Evolutionary conservation across 805 yeast species (phyloP), one percentile per base, ranked within the genome.

Genomic region (Dipodascopsis uninucleata): DNA sequence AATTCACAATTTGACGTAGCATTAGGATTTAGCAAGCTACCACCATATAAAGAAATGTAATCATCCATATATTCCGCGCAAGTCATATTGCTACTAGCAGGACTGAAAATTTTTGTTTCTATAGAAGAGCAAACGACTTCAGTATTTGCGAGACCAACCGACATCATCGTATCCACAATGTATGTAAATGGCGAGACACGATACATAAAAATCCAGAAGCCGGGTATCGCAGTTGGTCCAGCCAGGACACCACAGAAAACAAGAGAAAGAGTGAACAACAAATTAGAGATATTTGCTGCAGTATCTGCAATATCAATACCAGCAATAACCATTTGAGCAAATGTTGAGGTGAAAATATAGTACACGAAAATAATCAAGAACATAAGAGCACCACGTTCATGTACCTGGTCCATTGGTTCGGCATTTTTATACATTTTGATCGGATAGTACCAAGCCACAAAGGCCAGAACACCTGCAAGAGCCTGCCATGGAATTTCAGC

Each of bases 121-220:
- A 57, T 53, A 2, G 43, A 48, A 3, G 66, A 52, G 60, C 89
- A 82, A 8, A 49, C 58, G 10, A 84, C 81, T 29, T 63, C 61
- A 49, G 76, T 68, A 33, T 71, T 72, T 51, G 81, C 81, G 56
- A 73, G 66, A 42, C 72, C 70, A 26, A 62, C 65, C 21, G 66
- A 69, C 35, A 79, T 65, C 53, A 81, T 68, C 39, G 76, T 71
- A 50, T 77, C 79, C 46, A 83, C 70, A 60, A 81, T 76, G 60
- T 85, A 85, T 1, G 90, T 82, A 64, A 75, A 76, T 10, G 73
- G 93, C 25, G 85, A 80, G 16, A 71, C 73, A 56, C 82, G 75
- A 75, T 83, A 81, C 88, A 85, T 82, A 62, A 82, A 85, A 33
- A 76, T 78, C 94, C 94, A 85, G 69, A 85, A 85, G 1, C 86